Conservation (phyloP, 1,284 basidiomycete genomes). For the Cerrena zonata region DNA sequence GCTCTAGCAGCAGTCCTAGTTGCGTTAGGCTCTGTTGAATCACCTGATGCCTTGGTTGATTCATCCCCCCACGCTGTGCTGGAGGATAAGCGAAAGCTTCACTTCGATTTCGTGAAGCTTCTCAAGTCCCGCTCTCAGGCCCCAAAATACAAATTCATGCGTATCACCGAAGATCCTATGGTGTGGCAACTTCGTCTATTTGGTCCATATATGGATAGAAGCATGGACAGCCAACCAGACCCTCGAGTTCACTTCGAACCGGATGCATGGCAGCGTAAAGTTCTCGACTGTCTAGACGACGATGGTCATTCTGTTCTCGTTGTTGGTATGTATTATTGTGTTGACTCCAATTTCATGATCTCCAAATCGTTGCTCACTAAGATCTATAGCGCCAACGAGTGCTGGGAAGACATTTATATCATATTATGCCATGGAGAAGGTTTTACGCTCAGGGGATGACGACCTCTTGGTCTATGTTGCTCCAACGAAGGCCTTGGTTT, state of each 20-base stretch:
- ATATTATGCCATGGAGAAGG: constrained; percentile 69
- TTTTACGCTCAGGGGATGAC: constrained; percentile 54
- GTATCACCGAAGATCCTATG: constrained; percentile 47
- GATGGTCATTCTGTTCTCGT: constrained; percentile 53
- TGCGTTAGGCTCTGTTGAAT: constrained; percentile 42
- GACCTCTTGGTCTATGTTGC: constrained; percentile 69
- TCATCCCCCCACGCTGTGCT: constrained; percentile 12
- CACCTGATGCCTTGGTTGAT: constrained; percentile 25
- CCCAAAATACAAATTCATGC: constrained; percentile 47
- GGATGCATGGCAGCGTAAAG: constrained; percentile 65
- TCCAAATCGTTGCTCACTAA: not conserved
- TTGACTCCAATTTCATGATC: not conserved
- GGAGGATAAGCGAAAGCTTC: constrained; percentile 33
- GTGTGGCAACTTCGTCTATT: constrained; percentile 65
- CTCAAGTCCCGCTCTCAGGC: constrained; percentile 39
- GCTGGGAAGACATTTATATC: constrained; percentile 74
- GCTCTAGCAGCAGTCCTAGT: constrained; percentile 36
- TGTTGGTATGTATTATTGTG: constrained; percentile 42
- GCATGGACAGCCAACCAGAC: constrained; percentile 58
- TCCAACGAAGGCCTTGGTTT: constrained; percentile 67
- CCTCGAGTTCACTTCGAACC: constrained; percentile 56
- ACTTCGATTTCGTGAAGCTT: constrained; percentile 55
- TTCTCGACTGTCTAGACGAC: constrained; percentile 57
- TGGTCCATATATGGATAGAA: constrained; percentile 67
- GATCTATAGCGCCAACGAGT: constrained; percentile 51